Evolutionary conservation across 768 basidiomycete genomes (phyloP), one percentile per base, ranked within the genome.

Genomic region (Lactarius trivialis): DNA sequence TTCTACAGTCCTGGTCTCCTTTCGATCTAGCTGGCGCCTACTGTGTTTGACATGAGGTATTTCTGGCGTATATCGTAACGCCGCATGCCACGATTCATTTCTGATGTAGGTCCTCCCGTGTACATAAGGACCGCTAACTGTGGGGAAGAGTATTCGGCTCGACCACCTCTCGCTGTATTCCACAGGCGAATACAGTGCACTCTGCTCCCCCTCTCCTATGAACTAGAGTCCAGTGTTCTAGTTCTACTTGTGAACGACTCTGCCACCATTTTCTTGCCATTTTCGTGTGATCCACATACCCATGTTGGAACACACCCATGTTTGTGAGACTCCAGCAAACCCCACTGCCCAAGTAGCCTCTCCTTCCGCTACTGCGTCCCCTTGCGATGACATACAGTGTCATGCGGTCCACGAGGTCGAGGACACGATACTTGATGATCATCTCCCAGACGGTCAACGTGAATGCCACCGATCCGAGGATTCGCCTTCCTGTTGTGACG

Each of bases 401-500:
- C 43, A 52, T 2, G 32, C 15, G 15, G 39, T 1, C 17, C 32
- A 34, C 41, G 55, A 28, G 7, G 8, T 36, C 24, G 61, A 56
- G 8, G 26, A 21, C 7, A 8, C 39, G 30, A 41, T 56, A 24
- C 45, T 65, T n/a, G 54, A 54, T 15, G 60, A 61, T 17, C 55
- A 55, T 26, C 55, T 56, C 15, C 56, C 65, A 36, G 60, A 65
- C 21, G 56, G 53, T 43, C 26, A 41, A 51, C 57, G 60, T 1
- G 60, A 53, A 28, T 67, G 63, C 49, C 55, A 65, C 30, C 28
- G 66, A 15, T 41, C 64, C 17, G 21, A 28, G 14, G 33, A 19
- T 19, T 52, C 36, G 9, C 43, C 39, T 55, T 30, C 51, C 7
- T 43, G 59, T 32, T 53, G n/a, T 39, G 48, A 36, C 21, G 15